Conservation (phyloP, 2,329 filamentous ascomycete genomes). For the Ophiostoma himal-ulmi region DNA sequence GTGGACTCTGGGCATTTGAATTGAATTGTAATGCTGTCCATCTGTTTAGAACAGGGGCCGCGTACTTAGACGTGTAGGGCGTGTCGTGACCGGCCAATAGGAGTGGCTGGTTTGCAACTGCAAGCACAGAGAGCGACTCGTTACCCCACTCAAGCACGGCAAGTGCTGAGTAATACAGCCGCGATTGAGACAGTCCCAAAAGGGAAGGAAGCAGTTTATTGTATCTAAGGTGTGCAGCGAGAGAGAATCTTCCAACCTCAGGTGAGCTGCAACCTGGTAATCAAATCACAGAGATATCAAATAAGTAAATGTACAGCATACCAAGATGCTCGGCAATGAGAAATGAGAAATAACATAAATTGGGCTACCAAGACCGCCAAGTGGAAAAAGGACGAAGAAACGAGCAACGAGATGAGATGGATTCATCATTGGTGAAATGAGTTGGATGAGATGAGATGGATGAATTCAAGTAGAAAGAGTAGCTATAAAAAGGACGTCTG, state of each 20-base stretch:
- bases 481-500: neutral
- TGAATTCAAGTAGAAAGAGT: neutral
- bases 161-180: neutral
- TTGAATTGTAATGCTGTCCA: neutral
- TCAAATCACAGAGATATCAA: neutral
- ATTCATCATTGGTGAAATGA: neutral
- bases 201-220: neutral
- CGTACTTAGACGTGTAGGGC: constrained; percentile 16
- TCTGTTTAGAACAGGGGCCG: constrained; percentile 12
- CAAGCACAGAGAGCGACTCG: neutral
- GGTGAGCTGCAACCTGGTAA: neutral
- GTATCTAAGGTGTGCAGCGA: neutral
- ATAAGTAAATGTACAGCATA: neutral
- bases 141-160: neutral
- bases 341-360: neutral
- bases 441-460: neutral
- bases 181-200: neutral
- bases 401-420: neutral
- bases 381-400: neutral
- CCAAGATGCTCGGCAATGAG: neutral
- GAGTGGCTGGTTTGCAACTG: constrained; percentile 19
- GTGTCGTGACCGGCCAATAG: constrained; percentile 20
- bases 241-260: neutral
- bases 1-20: neutral
- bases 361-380: neutral